Base-by-base conservation (phyloP, 1,284 basidiomycete species). In the Earliella scabrosa region DNA sequence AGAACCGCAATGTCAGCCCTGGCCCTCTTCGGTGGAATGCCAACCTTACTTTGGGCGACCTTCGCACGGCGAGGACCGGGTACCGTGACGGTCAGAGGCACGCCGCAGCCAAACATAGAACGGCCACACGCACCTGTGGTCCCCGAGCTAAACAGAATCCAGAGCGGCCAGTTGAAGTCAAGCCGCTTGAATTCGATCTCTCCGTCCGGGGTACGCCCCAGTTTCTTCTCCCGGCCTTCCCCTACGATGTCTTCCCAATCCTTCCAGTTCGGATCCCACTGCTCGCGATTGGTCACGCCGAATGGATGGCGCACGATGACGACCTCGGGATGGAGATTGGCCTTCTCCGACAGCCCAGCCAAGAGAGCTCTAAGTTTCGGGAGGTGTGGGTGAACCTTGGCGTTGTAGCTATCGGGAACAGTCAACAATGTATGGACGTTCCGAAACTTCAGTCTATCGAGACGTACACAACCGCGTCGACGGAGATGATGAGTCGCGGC, bases 131-230 rank as follows among this genome's bases (percentile, higher is more conserved):
- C 63, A 76, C 92, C 92, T 39, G 93, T 95, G 9, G 93, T 95
- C 10, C 92, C 93, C 52, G 80, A 91, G 54, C 88, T 92, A 75
- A 95, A 95, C 31, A 95, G 79, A 59, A 95, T 92, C 93, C 93
- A 95, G 26, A 95, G 79, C 4, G 93, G 92, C 67, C 87, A 82
- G 71, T 95, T 86, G 73, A 95, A 95, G 32, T 82, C 77, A 35
- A 83, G 77, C 55, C 87, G 78, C 56, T 72, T 64, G 83, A 82
- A 87, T 60, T 77, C 68, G 60, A 86, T 84, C 71, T 84, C 84
- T 53, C 82, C 85, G 43, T 75, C 69, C 29, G 67, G 48, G 29
- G 75, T 73, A 35, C 78, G 74, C 47, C 85, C 86, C 10, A 84
- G 73, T 58, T 77, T 75, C 55, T 68, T 67, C 27, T 69, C 68